These are phyloP conservation scores for Colletotrichum tropicicola DNA, from an alignment of 2,329 filamentous ascomycete genomes.

Conservation along the genomic window DNA sequence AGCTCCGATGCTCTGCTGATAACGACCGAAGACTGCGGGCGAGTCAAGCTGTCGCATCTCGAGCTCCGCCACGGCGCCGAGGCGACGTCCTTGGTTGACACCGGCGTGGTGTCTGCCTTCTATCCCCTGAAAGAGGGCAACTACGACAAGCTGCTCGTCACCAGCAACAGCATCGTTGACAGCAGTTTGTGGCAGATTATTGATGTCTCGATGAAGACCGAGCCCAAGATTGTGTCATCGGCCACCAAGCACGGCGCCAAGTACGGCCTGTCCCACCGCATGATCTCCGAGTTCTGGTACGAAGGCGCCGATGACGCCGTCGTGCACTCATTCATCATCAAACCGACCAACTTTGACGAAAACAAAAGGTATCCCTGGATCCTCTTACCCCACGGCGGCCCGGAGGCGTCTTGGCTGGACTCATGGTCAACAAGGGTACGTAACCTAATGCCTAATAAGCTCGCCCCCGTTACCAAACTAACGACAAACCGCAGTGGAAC, in stretches of 20 bases:
- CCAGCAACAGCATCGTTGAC: constrained; percentile 48
- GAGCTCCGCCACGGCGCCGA: constrained; percentile 39
- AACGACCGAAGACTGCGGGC: constrained; percentile 43
- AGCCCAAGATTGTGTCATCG: constrained; percentile 40
- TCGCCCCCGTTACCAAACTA: not conserved
- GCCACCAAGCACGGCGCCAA: constrained; percentile 41
- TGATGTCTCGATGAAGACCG: constrained; percentile 31
- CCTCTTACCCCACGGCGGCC: constrained; percentile 48
- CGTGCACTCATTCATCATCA: constrained; percentile 50
- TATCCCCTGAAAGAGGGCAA: constrained; percentile 37
- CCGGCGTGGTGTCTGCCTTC: constrained; percentile 39
- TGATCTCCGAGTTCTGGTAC: constrained; percentile 51
- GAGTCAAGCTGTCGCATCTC: constrained; percentile 42
- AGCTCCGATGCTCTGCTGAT: constrained; percentile 44
- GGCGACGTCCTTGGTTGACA: constrained; percentile 36
- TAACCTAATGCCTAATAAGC: constrained; percentile 1
- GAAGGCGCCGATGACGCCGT: constrained; percentile 44
- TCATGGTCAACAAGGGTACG: constrained; percentile 56
- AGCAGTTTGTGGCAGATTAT: constrained; percentile 47
- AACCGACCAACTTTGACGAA: constrained; percentile 47
- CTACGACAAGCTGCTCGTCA: constrained; percentile 43
- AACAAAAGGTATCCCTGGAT: constrained; percentile 47
- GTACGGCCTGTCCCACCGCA: constrained; percentile 43
- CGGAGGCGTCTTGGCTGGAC: constrained; percentile 60
- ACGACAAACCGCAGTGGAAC: constrained; percentile 54